Evolutionary conservation across 371 early-diverging fungal genomes (phyloP).

Genomic region (Mucor lusitanicus): DNA sequence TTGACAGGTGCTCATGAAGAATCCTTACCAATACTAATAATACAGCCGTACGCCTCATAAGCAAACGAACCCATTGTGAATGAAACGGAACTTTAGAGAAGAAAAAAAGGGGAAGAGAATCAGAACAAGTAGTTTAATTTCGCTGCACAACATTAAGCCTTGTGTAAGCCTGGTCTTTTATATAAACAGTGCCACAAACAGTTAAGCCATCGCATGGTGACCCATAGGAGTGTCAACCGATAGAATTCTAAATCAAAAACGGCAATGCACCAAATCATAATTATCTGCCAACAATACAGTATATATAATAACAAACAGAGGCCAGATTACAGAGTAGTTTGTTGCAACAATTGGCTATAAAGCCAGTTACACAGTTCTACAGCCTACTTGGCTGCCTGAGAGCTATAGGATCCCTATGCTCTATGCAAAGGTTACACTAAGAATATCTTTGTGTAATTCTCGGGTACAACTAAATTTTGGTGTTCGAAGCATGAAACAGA

Average conservation of each 20-base stretch:
- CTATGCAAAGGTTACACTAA: no score
- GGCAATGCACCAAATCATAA: neutral
- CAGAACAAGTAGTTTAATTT: neutral
- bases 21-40: constrained; percentile 7
- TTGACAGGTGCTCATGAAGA: neutral
- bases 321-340: no score
- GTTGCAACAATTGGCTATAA: no score
- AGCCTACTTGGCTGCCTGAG: no score
- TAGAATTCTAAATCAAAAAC: neutral
- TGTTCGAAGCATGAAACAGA: no score
- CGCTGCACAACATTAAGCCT: neutral
- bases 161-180: neutral
- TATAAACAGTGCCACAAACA: neutral
- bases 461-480: no score
- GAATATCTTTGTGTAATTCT: no score
- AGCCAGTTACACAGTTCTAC: no score
- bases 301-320: no score
- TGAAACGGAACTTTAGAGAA: neutral
- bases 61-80: constrained; percentile 3
- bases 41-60: neutral
- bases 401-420: no score
- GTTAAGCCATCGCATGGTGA: neutral
- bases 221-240: neutral
- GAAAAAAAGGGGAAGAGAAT: neutral
- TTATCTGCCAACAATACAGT: no score